Base-by-base conservation (phyloP, 1,284 basidiomycete species). In the Puccinia horiana region DNA sequence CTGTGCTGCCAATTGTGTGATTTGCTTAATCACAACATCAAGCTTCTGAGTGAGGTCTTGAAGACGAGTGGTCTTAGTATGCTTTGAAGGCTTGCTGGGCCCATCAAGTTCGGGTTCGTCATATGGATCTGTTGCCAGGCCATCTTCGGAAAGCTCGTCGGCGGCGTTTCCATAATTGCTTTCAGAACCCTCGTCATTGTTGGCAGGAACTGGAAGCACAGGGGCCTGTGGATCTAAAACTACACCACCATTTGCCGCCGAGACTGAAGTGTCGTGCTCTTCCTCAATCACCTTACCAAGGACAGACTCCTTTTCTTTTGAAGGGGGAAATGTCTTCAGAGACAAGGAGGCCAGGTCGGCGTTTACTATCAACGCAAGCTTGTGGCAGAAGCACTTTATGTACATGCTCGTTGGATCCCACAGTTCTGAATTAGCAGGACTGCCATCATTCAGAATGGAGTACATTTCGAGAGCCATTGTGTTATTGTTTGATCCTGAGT, bases 21-120 rank as follows among this genome's bases (percentile, higher is more conserved):
- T 67, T 26, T 67, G 65, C 35, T 67, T 67, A 16, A 67, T 67
- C 23, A 37, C 65, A 16, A 32, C 29, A 40, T 67, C 65, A 37
- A 67, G 65, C 35, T 67, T 35, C 2, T 63, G 14, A 20, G 61
- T 63, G 26, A 63, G 35, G 61, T n/a, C n/a, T n/a, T n/a, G n/a
- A n/a, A n/a, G n/a, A n/a, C n/a, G n/a, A n/a, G n/a, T n/a, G n/a
- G n/a, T 63, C 11, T 32, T 63, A 5, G 16, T 23, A 20, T 63
- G 29, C n/a, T 63, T 6, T 16, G 5, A 16, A 14, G 12, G 14
- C 14, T 26, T 63, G 16, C 14, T 11, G 9, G 5, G 6, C 61
- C 14, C 5, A 29, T 11, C n/a, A 11, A 16, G n/a, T n/a, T n/a
- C 32, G 12, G 8, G 6, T 63, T 32, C n/a, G n/a, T n/a, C n/a